Percentiles rank a stretch among this genome's conserved stretches.
Conservation (phyloP, 805 yeast species). For the Kodamaea jinghongensis region DNA sequence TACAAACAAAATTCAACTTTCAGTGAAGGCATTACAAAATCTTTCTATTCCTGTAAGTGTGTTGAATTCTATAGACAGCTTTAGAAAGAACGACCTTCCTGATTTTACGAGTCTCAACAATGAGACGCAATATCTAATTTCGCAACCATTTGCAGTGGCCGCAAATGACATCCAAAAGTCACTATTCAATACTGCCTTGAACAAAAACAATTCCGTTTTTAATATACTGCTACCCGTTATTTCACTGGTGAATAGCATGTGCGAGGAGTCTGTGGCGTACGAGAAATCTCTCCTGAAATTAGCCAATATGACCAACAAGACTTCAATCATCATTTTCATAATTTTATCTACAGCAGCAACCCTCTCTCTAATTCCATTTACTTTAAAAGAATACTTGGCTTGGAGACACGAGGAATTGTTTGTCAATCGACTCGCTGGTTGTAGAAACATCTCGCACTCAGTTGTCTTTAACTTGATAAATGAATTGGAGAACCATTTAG, state of each 20-base stretch:
- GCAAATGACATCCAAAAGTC: slow-evolving; percentile 36
- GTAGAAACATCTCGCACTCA: slow-evolving; percentile 3
- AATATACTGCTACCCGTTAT: slow-evolving; percentile 3
- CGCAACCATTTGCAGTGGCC: slow-evolving; percentile 57
- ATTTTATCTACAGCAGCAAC: slow-evolving; percentile 33
- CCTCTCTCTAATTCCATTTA: slow-evolving; percentile 39
- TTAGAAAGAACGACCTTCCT: slow-evolving; percentile 53
- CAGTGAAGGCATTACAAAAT: slow-evolving; percentile 53
- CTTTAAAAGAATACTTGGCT: slow-evolving; percentile 41
- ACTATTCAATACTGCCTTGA: slow-evolving; percentile 16
- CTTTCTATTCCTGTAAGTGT: slow-evolving; percentile 66
- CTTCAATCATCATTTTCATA: slow-evolving; percentile 40
- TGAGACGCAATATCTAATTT: slow-evolving; percentile 51
- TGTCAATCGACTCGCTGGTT: slow-evolving; percentile 12
- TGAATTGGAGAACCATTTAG: slow-evolving; percentile 5
- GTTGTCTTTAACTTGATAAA: slow-evolving; percentile 7
- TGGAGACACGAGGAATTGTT: slow-evolving; percentile 49
- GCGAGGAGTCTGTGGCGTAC: slow-evolving; percentile 37
- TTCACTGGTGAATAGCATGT: slow-evolving; percentile 21
- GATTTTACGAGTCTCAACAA: slow-evolving; percentile 63
- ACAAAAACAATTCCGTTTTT: slow-evolving; percentile 1
- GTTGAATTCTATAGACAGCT: slow-evolving; percentile 49
- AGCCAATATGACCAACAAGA: slow-evolving; percentile 27
- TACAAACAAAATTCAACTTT: slow-evolving; percentile 52
- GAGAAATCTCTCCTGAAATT: slow-evolving; percentile 35